Percentiles rank a stretch among this genome's conserved stretches.
Conservation (phyloP, 139 green algal species). For the Micractinium conductrix region DNA sequence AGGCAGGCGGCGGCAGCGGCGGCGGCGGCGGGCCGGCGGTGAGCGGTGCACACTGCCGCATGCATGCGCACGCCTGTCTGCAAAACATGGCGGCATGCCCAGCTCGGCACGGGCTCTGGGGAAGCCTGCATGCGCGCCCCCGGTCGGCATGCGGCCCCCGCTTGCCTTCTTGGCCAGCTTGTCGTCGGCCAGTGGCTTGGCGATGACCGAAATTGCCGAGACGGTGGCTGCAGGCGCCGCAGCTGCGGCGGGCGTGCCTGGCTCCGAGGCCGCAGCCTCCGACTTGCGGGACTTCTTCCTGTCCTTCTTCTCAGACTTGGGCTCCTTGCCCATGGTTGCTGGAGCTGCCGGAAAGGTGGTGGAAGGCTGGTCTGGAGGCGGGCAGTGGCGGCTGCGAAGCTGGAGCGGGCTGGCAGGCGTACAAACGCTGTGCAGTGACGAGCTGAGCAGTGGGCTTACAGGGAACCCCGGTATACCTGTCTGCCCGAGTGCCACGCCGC, state of each 20-base stretch:
- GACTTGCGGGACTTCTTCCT: slow-evolving; percentile 40
- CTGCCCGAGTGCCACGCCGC: too few species aligned
- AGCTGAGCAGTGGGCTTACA: too few species aligned
- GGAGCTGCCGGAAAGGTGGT: not conserved
- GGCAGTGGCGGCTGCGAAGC: not conserved
- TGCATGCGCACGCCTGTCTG: too few species aligned
- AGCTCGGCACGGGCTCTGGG: too few species aligned
- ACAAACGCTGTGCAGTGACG: too few species aligned
- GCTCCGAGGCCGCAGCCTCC: not conserved
- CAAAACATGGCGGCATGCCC: too few species aligned
- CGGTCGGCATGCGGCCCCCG: too few species aligned
- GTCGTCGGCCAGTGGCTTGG: slow-evolving; percentile 91
- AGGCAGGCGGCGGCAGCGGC: not conserved
- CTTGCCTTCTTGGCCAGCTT: slow-evolving; percentile 92
- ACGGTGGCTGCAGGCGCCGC: not conserved
- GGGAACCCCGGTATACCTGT: too few species aligned
- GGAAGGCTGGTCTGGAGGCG: too few species aligned
- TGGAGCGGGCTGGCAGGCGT: too few species aligned
- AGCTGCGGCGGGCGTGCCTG: too few species aligned
- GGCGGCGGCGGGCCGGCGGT: not conserved
- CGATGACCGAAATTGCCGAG: slow-evolving; percentile 70
- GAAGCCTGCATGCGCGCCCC: not conserved
- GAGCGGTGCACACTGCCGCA: too few species aligned
- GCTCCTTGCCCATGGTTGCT: slow-evolving; percentile 28
- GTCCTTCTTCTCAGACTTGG: slow-evolving; percentile 52